Base-by-base conservation (phyloP, 2,329 filamentous ascomycete genomes). In the Pestalotiopsis sp. region DNA sequence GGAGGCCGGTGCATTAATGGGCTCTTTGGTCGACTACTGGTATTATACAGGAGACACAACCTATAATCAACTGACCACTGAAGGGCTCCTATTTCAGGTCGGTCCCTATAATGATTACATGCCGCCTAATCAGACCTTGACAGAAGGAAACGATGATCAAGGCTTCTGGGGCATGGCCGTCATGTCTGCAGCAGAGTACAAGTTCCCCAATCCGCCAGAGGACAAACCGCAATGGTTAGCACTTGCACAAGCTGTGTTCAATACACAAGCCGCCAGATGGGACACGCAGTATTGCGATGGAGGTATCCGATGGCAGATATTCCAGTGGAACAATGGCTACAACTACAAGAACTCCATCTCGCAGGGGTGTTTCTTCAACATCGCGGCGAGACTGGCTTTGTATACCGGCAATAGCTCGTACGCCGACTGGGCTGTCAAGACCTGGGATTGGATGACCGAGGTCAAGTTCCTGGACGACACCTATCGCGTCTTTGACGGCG, bases 241-340 rank as follows among this genome's bases (percentile, higher is more conserved):
- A 4, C 85, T 96, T 13, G 92, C 91, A 2, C 89, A 94, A 76
- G 92, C 91, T 64, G 91, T 94, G 38, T 97, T 96, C 82, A 93
- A 97, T 77, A 91, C 89, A 2, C 92, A 95, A 74, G 89, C 88
- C 2, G 82, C 83, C 35, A 88, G 92, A 48, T 96, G 92, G 93
- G 92, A 94, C 70, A 82, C 78, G 1, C 78, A 83, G 1, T 81
- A 87, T 64, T 97, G 93, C 73, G 84, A 83, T n/a, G 93, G 93
- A 55, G 94, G 93, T 5, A 78, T 96, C 64, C 87, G 92, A 70
- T 95, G 92, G 92, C 94, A 97, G 80, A 94, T 97, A 61, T 95
- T 92, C 76, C 84, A 87, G 1, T 94, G 92, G 83, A 96, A 97
- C 76, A 89, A 86, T 55, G 94, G 94, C 14, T 97, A 91, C 79